Conservation (phyloP, 2,329 filamentous ascomycete species). For the Phialophora tarda region DNA sequence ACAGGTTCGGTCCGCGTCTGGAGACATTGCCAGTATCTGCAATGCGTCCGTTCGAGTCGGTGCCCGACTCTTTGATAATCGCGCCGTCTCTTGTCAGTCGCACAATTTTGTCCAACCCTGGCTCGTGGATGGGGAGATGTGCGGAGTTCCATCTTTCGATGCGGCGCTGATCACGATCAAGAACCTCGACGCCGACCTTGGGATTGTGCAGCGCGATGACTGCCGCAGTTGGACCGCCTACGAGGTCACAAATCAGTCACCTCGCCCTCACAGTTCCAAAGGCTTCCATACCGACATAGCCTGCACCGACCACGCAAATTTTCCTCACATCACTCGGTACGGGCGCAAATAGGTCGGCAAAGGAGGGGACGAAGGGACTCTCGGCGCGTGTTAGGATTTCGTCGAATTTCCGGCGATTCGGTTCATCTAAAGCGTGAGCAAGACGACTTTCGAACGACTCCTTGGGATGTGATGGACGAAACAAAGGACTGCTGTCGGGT, state of each 20-base stretch:
- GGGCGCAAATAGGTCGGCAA: constrained; percentile 14
- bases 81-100: constrained; percentile 52
- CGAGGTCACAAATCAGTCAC: constrained; percentile 6
- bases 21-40: constrained; percentile 41
- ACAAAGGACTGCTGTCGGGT: constrained; percentile 27
- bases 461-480: constrained; percentile 27
- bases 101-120: constrained; percentile 71
- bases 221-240: constrained; percentile 75
- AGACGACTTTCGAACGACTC: constrained; percentile 25
- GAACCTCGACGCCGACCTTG: constrained; percentile 72
- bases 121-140: constrained; percentile 77
- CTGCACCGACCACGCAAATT: constrained; percentile 76
- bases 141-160: constrained; percentile 76
- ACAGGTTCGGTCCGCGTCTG: constrained; percentile 68
- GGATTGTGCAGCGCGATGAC: constrained; percentile 77
- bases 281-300: constrained; percentile 70
- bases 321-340: constrained; percentile 39
- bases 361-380: constrained; percentile 18
- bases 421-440: constrained; percentile 23
- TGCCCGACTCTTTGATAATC: constrained; percentile 22
- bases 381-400: constrained; percentile 11
- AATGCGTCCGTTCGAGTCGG: background rate
- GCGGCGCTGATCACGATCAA: constrained; percentile 69
- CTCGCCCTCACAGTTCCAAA: background rate
- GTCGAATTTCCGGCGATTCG: constrained; percentile 15